Evolutionary conservation across 352 stramenopile genomes (phyloP), one percentile per base, ranked within the genome.

Genomic region (Ochromonadaceae sp.): DNA sequence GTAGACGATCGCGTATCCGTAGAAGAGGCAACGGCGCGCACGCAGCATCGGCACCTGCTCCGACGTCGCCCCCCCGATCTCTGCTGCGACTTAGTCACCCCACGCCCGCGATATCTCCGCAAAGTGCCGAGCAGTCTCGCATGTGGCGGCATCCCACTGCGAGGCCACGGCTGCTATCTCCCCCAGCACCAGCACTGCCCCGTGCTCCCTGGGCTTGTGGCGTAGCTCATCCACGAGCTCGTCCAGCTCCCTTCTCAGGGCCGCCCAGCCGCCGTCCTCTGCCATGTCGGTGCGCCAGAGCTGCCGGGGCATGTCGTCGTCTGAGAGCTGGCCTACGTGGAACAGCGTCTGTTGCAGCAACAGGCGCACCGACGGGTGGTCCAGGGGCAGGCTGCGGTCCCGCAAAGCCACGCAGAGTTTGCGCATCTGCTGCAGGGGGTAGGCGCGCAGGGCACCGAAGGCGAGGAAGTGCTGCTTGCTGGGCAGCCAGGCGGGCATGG

Each of bases 61-160:
- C n/a, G n/a, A n/a, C n/a, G n/a, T n/a, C n/a, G n/a, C n/a, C n/a
- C n/a, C n/a, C n/a, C n/a, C n/a, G n/a, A n/a, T n/a, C n/a, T n/a
- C n/a, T n/a, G n/a, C n/a, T n/a, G n/a, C n/a, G n/a, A n/a, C n/a
- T n/a, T n/a, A n/a, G n/a, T n/a, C n/a, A n/a, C n/a, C n/a, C n/a
- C n/a, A n/a, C n/a, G n/a, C n/a, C n/a, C n/a, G n/a, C n/a, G n/a
- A n/a, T n/a, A n/a, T n/a, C n/a, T n/a, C n/a, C n/a, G n/a, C n/a
- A n/a, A n/a, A n/a, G n/a, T n/a, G n/a, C n/a, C n/a, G n/a, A n/a
- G n/a, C n/a, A n/a, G n/a, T n/a, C n/a, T n/a, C n/a, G n/a, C n/a
- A n/a, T n/a, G n/a, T n/a, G n/a, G n/a, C n/a, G n/a, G n/a, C 39
- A 28, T 65, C 43, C 57, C 57, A 59, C 28, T 65, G 43, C 22